These are phyloP conservation scores for Euphrasia confusa DNA, from an alignment of 257 asterid species.

Conservation along the genomic window DNA sequence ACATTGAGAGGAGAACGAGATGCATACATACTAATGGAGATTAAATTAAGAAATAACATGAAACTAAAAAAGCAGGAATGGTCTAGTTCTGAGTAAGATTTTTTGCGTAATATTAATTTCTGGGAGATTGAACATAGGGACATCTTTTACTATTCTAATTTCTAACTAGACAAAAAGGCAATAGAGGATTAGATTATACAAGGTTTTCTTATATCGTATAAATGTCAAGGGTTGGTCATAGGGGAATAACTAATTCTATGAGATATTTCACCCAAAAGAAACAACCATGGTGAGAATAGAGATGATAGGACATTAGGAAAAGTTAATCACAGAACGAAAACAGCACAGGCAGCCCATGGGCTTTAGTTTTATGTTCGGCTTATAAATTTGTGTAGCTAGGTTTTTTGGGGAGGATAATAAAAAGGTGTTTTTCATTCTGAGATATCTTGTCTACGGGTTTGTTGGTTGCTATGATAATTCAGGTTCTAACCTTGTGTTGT, in stretches of 20 bases:
- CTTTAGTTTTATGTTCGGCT: too few relatives aligned
- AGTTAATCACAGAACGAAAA: too few relatives aligned
- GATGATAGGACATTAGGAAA: too few relatives aligned
- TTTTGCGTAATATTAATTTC: neutral
- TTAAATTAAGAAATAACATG: neutral
- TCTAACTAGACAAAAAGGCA: neutral
- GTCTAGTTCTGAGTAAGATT: neutral
- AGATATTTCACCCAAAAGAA: conserved; percentile 5
- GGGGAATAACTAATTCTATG: neutral
- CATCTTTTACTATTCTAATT: neutral
- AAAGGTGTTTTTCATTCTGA: too few relatives aligned
- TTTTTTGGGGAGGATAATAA: too few relatives aligned
- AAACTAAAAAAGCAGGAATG: conserved; percentile 1
- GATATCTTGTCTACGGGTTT: too few relatives aligned
- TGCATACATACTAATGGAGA: neutral
- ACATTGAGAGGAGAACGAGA: neutral
- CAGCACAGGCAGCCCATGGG: too few relatives aligned
- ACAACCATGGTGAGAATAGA: too few relatives aligned
- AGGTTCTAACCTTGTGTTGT: too few relatives aligned
- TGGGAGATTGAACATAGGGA: neutral
- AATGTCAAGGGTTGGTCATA: neutral
- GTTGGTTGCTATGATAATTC: too few relatives aligned
- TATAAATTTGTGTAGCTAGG: too few relatives aligned
- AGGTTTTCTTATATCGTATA: neutral
- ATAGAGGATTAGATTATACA: neutral